Base-by-base conservation (phyloP, 139 green algal species). In the Bryopsis sp. region DNA sequence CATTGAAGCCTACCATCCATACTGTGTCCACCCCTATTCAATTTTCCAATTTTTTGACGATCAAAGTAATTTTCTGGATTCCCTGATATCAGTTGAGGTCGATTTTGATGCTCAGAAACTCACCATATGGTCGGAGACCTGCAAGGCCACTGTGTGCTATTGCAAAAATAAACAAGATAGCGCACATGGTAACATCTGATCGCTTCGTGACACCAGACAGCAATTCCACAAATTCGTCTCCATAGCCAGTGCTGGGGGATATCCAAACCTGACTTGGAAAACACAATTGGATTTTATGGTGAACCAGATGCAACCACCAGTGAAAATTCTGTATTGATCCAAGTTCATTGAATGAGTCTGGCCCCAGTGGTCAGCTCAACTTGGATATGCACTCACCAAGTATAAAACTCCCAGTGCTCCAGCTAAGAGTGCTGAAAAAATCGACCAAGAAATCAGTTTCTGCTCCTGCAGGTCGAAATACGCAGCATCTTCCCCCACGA, bases 401-500 rank as follows among this genome's bases (percentile, higher is more conserved):
- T 97, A 98, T 2, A 97, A 72, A 1, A 79, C 59, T 1, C 71
- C 90, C 43, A 92, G 50, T 11, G 97, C 93, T 7, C 58, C 75
- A 0, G 77, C 77, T 6, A 98, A 79, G 59, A 97, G 64, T 11
- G 39, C 80, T 1, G 74, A 76, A 72, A 98, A 98, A 0, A 88
- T 7, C 0, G 35, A 78, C 93, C 93, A 98, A 1, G 84, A 89
- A 11, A 71, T 69, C 1, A 80, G 46, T 48, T 59, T 93, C 68
- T 98, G 91, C 38, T 88, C 34, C 1, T 62, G 46, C 1, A 85
- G n/a, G 29, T 82, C 67, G 70, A 98, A 98, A 0, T 77, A 74
- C 0, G 89, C 93, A 11, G 93, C 84, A 71, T 98, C 93, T 74
- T 98, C 93, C 11, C 93, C 93, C 0, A 90, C 75, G 0, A 84